Evolutionary conservation across 176 grass and related monocot species (phyloP).

Genomic region (Zoysia japonica): DNA sequence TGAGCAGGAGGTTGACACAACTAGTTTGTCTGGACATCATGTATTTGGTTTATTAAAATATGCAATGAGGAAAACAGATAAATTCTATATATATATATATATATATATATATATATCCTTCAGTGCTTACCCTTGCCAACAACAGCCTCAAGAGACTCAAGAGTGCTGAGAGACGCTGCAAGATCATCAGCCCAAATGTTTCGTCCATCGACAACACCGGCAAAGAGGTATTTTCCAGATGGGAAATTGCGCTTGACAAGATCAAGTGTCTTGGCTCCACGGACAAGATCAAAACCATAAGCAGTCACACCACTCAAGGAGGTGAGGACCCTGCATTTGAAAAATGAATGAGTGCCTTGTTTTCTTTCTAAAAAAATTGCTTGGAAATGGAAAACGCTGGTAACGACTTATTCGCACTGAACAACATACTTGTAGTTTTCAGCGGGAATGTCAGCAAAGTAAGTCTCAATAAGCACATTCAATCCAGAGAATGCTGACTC

Average conservation of each 20-base stretch:
- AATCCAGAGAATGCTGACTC: constrained; percentile 72
- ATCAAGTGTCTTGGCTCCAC: constrained; percentile 83
- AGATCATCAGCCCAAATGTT: constrained; percentile 97
- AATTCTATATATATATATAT: background rate
- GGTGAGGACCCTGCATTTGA: constrained; percentile 68
- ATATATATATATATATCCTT: background rate
- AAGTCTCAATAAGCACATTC: constrained; percentile 92
- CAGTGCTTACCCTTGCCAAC: constrained; percentile 74
- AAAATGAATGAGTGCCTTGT: constrained; percentile 26
- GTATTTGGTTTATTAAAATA: constrained; percentile 28
- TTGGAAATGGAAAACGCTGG: constrained; percentile 13
- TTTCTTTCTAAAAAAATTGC: constrained; percentile 21
- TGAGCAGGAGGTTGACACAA: constrained; percentile 94
- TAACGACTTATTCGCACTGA: background rate
- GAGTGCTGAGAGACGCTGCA: constrained; percentile 70
- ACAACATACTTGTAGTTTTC: constrained; percentile 84
- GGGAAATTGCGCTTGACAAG: constrained; percentile 76
- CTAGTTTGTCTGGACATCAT: constrained; percentile 77
- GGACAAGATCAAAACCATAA: constrained; percentile 86
- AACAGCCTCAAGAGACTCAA: constrained; percentile 65
- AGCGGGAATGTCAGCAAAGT: constrained; percentile 90
- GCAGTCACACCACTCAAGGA: constrained; percentile 68
- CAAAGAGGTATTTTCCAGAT: constrained; percentile 83
- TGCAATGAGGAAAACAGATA: constrained; percentile 10
- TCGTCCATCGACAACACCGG: constrained; percentile 91